Base-by-base conservation (phyloP, 1,139 yeast genomes). In the Taiozyma onychis region DNA sequence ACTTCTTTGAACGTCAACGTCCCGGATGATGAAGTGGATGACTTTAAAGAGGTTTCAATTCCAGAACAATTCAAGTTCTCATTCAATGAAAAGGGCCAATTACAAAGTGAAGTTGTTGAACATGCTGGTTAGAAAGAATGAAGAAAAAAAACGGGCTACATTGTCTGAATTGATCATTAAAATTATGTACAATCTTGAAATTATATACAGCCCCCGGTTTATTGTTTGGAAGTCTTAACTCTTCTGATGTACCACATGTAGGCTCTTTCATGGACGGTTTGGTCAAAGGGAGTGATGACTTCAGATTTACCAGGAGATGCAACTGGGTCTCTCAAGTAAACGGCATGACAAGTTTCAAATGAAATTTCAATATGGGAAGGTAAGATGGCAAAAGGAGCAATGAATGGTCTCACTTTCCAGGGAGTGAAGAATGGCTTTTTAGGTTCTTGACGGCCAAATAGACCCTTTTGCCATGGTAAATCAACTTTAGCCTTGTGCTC, bases 281-380 rank as follows among this genome's bases (percentile, higher is more conserved):
- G 76, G 44, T 86, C 85, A 71, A 86, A 88, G 49, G 99, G 99
- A 47, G 96, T 77, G 54, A 93, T 88, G 51, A 93, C 96, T 73
- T 93, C 99, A 32, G 97, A 88, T 64, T 88, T 91, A 47, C 97
- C 98, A 13, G 98, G 97, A 69, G 98, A 81, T 13, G 98, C 96
- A 51, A 93, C 91, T 16, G 99, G 99, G 67, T 93, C 96, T 71
- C 97, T 85, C 69, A 93, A 74, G 70, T 93, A 93, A 32, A 93
- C 85, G 11, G 97, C 98, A 69, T 91, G 97, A 67, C 98, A 91
- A 9, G 97, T 89, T 55, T 80, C 79, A 69, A 88, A 91, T 22
- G 95, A 87, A 41, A 95, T 75, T 70, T 93, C 99, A 54, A 93
- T 75, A 68, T 93, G 98, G 54, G 88, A 84, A 30, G 99, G 99